Base-by-base conservation (phyloP, 768 basidiomycete genomes). In the Pleurotus salmoneostramineus region DNA sequence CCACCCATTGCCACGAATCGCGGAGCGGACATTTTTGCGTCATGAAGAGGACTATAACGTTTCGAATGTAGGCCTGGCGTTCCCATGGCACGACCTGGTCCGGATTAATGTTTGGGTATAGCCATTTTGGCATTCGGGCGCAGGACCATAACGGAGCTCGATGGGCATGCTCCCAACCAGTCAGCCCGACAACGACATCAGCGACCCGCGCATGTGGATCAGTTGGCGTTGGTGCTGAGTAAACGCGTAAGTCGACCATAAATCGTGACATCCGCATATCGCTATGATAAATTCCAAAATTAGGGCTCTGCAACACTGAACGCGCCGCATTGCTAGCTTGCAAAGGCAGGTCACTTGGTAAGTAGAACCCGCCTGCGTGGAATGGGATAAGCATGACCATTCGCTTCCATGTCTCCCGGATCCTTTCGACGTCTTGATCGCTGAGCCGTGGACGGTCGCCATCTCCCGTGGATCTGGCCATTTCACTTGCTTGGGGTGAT, bases 101-200 rank as follows among this genome's bases (percentile, higher is more conserved):
- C 27, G 61, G 58, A 35, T 58, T 59, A 4, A 62, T 34, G 56
- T 58, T 63, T 14, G 62, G 65, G 32, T 43, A 34, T 31, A 70
- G 57, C 66, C 68, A 70, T 33, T 60, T 60, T 11, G 69, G 69
- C 62, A 70, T 61, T 54, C 68, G 66, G 34, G 69, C 69, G 50
- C 70, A 71, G 15, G 70, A 68, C 69, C 69, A 70, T 21, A 69
- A 63, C 33, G 69, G 70, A 6, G 68, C 69, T 6, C 68, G 64
- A 43, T 58, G 50, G 14, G 69, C 68, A 50, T 70, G 60, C 51
- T 70, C 69, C 69, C 69, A 70, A 34, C 69, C 69, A 15, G 69
- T 71, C 12, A 55, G 52, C 45, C 46, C 57, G 6, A 66, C 44
- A 40, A 59, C 52, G 6, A 66, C 31, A 27, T 43, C 60, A 54